Evolutionary conservation across 1,139 yeast genomes (phyloP), one percentile per base, ranked within the genome.

Genomic region (Scheffersomyces titani): DNA sequence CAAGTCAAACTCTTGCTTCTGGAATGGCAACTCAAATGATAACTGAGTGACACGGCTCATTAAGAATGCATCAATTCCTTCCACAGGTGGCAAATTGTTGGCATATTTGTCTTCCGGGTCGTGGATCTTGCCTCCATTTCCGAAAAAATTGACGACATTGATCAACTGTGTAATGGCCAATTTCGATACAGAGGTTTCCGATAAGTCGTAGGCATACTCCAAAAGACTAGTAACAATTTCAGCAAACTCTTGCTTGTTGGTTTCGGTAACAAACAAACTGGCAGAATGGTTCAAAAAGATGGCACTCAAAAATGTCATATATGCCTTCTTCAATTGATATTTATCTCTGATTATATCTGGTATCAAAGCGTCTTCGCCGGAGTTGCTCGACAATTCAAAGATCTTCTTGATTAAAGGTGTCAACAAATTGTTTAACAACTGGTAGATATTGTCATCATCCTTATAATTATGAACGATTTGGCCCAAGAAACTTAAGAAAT

Each of bases 401-500:
- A 90, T 80, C 66, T 90, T 90, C 54, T 80, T 80, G 51, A 91
- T 77, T 52, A 94, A 80, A 19, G 98, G 97, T 2, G 90, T 77
- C 59, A 92, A 71, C 59, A 94, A 75, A 57, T 87, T 86, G 65
- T 89, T 87, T 60, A 94, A 78, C 72, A 96, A 77, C 64, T 87
- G 87, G 70, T 89, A 92, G 56, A 93, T 85, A 52, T 82, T 83
- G 50, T 84, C 86, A 63, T 90, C 89, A 51, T 78, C 77, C 65
- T 86, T 84, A 72, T 89, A 92, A 64, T 81, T 84, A 71, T 94
- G 98, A 52, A 90, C 85, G 59, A 94, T 83, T 72, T 94, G 98
- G 6, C 97, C 96, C 63, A 94, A 76, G 69, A 94, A 94, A 53
- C 94, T 84, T 57, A 92, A 75, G 68, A 96, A 92, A 67, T 92